Percentiles rank a stretch among this genome's conserved stretches.
Evolutionary conservation across 768 basidiomycete genomes (phyloP).

Genomic region (Chlorophyllum brunneum): DNA sequence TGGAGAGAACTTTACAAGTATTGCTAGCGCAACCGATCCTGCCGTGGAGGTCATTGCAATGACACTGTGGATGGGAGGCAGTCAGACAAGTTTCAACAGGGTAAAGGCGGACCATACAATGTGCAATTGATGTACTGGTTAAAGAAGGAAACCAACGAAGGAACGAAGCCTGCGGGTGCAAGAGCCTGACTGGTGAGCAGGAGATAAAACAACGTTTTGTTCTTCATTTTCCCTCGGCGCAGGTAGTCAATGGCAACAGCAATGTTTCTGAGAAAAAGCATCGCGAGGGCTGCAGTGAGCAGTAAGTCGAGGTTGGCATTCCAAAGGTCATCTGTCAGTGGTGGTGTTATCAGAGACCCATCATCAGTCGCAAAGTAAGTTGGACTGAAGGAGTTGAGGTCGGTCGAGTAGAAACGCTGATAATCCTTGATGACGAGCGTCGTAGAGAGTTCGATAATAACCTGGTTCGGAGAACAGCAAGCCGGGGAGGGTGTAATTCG

Average conservation of each 20-base stretch:
- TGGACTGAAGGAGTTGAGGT: slow-evolving; percentile 45
- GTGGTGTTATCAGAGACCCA: slow-evolving; percentile 54
- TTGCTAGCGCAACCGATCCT: slow-evolving; percentile 33
- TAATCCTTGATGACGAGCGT: slow-evolving; percentile 47
- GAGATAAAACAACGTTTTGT: slow-evolving; percentile 54
- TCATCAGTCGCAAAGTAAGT: slow-evolving; percentile 43
- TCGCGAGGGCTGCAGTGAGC: slow-evolving; percentile 43
- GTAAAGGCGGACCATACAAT: slow-evolving; percentile 31
- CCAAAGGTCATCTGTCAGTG: slow-evolving; percentile 39
- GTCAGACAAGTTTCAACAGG: slow-evolving; percentile 5
- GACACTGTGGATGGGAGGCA: slow-evolving; percentile 26
- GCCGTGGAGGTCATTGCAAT: slow-evolving; percentile 32
- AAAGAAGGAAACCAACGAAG: slow-evolving; percentile 46
- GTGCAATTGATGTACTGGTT: slow-evolving; percentile 37
- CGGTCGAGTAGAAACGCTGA: slow-evolving; percentile 35
- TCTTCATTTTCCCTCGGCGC: slow-evolving; percentile 50
- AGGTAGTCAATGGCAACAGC: slow-evolving; percentile 47
- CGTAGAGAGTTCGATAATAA: slow-evolving; percentile 48
- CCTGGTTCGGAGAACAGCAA: slow-evolving; percentile 35
- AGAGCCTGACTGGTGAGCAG: slow-evolving; percentile 53
- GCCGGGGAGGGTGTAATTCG: slow-evolving; percentile 30
- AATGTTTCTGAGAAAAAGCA: slow-evolving; percentile 52
- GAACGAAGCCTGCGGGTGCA: slow-evolving; percentile 39
- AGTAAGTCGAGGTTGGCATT: slow-evolving; percentile 41
- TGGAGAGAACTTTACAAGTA: slow-evolving; percentile 29